A percentile compares a stretch with the other conserved stretches of the same genome.
These are phyloP conservation scores for Vararia minispora DNA, from an alignment of 768 basidiomycete genomes.

Conservation along the genomic window DNA sequence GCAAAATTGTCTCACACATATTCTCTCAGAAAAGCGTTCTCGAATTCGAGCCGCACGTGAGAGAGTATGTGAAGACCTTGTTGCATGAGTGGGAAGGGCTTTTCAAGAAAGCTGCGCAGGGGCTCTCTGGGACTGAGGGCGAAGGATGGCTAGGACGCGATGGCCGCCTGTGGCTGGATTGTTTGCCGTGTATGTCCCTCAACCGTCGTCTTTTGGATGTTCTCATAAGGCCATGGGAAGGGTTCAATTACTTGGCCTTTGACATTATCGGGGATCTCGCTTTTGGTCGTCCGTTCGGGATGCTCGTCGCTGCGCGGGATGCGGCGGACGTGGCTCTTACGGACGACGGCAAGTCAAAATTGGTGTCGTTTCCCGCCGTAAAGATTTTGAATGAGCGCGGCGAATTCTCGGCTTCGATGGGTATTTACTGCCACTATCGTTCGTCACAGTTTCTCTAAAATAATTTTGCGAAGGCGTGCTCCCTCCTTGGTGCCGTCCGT, in stretches of 20 bases:
- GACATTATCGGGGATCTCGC: slow-evolving; percentile 81
- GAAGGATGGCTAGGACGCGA: slow-evolving; percentile 45
- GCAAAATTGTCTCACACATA: slow-evolving; percentile 83
- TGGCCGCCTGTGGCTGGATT: slow-evolving; percentile 64
- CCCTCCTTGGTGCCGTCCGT: slow-evolving; percentile 24
- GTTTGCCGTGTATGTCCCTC: slow-evolving; percentile 45
- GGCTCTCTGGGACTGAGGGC: slow-evolving; percentile 40
- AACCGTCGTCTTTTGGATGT: slow-evolving; percentile 6
- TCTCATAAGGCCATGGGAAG: slow-evolving; percentile 11
- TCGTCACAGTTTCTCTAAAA: too few relatives aligned
- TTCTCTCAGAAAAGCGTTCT: slow-evolving; percentile 78
- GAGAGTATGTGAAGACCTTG: slow-evolving; percentile 44
- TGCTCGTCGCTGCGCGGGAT: slow-evolving; percentile 67
- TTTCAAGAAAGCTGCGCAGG: slow-evolving; percentile 38
- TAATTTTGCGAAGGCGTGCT: too few relatives aligned
- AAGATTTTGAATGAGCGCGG: slow-evolving; percentile 46
- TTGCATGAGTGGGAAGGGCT: slow-evolving; percentile 66
- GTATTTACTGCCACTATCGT: too few relatives aligned
- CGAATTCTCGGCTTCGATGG: slow-evolving; percentile 29
- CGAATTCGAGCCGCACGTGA: slow-evolving; percentile 77
- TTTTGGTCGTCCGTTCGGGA: slow-evolving; percentile 79
- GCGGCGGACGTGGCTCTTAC: slow-evolving; percentile 56
- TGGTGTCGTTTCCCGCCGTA: slow-evolving; percentile 64
- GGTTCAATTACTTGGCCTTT: slow-evolving; percentile 57
- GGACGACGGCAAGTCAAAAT: slow-evolving; percentile 28